Evolutionary conservation across 2,329 filamentous ascomycete species (phyloP).

Genomic region (Pseudogymnoascus sp.): DNA sequence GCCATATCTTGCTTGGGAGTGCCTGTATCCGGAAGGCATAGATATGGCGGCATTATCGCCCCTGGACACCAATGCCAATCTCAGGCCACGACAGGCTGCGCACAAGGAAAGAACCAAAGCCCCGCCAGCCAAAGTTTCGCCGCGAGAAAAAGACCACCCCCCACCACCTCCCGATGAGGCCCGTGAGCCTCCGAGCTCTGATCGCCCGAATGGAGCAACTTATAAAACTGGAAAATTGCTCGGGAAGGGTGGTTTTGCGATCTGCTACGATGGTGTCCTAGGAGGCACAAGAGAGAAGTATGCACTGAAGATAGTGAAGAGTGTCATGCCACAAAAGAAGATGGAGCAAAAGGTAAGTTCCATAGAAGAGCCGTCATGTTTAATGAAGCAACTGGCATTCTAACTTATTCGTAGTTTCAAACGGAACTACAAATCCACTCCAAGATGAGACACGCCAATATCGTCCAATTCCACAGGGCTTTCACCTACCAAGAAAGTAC

Average conservation of each 20-base stretch:
- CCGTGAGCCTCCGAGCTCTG: conserved; percentile 56
- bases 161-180: conserved; percentile 56
- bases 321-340: conserved; percentile 67
- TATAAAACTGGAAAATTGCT: conserved; percentile 70
- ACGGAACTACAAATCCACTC: conserved; percentile 95
- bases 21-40: conserved; percentile 34
- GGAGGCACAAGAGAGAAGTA: conserved; percentile 59
- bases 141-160: conserved; percentile 56
- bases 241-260: conserved; percentile 76
- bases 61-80: conserved; percentile 56
- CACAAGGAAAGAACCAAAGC: conserved; percentile 46
- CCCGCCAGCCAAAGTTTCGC: conserved; percentile 37
- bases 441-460: conserved; percentile 92
- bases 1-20: conserved; percentile 20
- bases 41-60: conserved; percentile 59
- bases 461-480: conserved; percentile 90
- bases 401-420: conserved; percentile 48
- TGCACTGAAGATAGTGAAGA: conserved; percentile 78
- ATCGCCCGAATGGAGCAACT: conserved; percentile 61
- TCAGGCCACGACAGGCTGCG: conserved; percentile 34
- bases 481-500: conserved; percentile 86
- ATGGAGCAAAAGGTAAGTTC: conserved; percentile 70
- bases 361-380: background rate
- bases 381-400: background rate
- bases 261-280: conserved; percentile 68